phyloP scores from a whole-genome alignment of 2,329 filamentous ascomycete genomes.

The Venturiaceae sp. region DNA sequence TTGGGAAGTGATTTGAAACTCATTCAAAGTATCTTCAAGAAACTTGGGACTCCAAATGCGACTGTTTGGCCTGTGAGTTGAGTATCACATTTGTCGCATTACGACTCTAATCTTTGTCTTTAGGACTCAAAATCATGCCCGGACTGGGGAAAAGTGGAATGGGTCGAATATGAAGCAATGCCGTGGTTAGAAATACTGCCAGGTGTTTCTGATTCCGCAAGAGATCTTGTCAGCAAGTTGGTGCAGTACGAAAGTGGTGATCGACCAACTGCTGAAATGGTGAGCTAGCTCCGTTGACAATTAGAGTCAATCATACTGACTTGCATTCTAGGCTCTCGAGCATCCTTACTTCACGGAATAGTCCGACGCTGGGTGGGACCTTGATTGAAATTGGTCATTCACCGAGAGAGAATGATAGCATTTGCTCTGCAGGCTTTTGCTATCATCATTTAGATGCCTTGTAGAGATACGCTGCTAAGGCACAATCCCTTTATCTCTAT shows the following conservation, averaged over 20 bases:
- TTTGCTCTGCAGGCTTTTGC: too few relatives aligned
- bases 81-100: background rate
- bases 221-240: slow-evolving; percentile 56
- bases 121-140: slow-evolving; percentile 58
- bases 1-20: slow-evolving; percentile 86
- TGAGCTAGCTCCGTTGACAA: slow-evolving; percentile 15
- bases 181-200: slow-evolving; percentile 64
- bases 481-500: too few relatives aligned
- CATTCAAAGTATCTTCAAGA: slow-evolving; percentile 87
- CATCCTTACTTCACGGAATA: background rate
- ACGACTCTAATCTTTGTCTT: slow-evolving; percentile 9
- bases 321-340: background rate
- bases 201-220: slow-evolving; percentile 45
- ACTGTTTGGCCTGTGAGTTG: slow-evolving; percentile 65
- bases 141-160: slow-evolving; percentile 82
- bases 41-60: slow-evolving; percentile 74
- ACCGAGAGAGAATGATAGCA: too few relatives aligned
- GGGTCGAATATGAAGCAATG: slow-evolving; percentile 59
- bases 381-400: too few relatives aligned
- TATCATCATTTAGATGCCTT: too few relatives aligned
- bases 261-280: slow-evolving; percentile 59
- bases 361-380: too few relatives aligned
- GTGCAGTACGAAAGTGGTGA: slow-evolving; percentile 62
- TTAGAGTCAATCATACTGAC: background rate
- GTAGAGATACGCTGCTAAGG: too few relatives aligned